These are phyloP conservation scores for Capronia coronata DNA, from an alignment of 2,329 filamentous ascomycete species.

Conservation along the genomic window DNA sequence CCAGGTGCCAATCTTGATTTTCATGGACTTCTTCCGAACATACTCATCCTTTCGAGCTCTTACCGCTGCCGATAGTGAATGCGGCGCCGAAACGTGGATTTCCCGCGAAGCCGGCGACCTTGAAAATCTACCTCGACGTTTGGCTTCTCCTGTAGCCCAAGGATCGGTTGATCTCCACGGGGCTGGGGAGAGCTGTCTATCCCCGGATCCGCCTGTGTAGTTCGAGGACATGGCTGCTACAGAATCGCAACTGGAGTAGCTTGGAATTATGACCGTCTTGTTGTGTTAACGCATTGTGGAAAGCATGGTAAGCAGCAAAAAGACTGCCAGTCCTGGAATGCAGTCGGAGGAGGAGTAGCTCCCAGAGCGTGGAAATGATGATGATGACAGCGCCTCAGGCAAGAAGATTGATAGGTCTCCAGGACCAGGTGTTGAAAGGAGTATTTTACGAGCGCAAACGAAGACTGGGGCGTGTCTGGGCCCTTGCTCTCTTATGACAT, in stretches of 20 bases:
- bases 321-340: background rate
- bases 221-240: conserved; percentile 15
- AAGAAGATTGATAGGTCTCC: background rate
- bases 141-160: conserved; percentile 29
- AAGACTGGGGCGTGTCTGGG: background rate
- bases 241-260: background rate
- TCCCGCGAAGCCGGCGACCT: conserved; percentile 23
- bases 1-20: conserved; percentile 89
- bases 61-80: conserved; percentile 53
- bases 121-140: conserved; percentile 47
- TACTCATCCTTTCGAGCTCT: conserved; percentile 73
- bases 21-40: conserved; percentile 64
- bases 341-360: background rate
- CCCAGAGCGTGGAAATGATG: background rate
- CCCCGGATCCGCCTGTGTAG: conserved; percentile 1
- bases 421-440: too few relatives aligned
- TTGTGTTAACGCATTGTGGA: conserved; percentile 14
- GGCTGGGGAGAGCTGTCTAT: conserved; percentile 15
- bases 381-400: background rate
- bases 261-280: background rate
- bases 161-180: conserved; percentile 24
- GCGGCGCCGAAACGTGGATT: conserved; percentile 29
- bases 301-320: background rate
- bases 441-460: background rate
- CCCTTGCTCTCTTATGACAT: background rate